A percentile compares a stretch with the other conserved stretches of the same genome.
These are phyloP conservation scores for Eucalyptus sp. DNA, from an alignment of 345 rosid genomes.

Conservation along the genomic window DNA sequence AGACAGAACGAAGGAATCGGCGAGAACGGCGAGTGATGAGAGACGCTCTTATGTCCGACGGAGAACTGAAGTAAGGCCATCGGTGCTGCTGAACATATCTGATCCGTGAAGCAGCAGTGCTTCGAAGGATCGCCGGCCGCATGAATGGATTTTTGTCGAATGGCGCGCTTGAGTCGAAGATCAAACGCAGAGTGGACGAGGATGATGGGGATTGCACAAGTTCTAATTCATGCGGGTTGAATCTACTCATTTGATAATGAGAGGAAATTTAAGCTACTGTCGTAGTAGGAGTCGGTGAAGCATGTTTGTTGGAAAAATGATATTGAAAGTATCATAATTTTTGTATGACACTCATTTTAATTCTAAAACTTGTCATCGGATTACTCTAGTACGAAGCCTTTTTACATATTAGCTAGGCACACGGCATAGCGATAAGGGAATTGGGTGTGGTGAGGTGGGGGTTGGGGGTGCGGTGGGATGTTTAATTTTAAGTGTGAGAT, in stretches of 20 bases:
- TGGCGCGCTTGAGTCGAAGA: fast-evolving
- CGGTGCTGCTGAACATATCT: not conserved
- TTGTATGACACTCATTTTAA: fast-evolving
- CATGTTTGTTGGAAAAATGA: not conserved
- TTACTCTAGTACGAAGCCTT: not conserved
- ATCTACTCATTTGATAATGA: not conserved
- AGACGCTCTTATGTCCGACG: not conserved
- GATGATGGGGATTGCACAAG: not conserved
- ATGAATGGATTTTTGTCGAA: not conserved
- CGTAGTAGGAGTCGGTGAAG: fast-evolving
- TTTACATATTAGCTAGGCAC: no score
- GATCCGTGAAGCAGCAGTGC: not conserved
- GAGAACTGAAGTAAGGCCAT: not conserved
- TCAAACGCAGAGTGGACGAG: not conserved
- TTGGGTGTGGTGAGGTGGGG: no score
- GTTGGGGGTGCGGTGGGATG: no score
- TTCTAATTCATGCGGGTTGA: not conserved
- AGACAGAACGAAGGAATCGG: not conserved
- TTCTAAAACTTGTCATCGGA: no score
- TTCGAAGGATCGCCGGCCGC: not conserved
- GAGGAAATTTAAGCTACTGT: not conserved
- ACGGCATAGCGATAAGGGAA: fast-evolving
- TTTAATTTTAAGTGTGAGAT: no score
- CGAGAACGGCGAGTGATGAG: not conserved
- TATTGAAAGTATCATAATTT: not conserved